phyloP scores from a whole-genome alignment of 345 rosid species.

The Iberis pinnata region DNA sequence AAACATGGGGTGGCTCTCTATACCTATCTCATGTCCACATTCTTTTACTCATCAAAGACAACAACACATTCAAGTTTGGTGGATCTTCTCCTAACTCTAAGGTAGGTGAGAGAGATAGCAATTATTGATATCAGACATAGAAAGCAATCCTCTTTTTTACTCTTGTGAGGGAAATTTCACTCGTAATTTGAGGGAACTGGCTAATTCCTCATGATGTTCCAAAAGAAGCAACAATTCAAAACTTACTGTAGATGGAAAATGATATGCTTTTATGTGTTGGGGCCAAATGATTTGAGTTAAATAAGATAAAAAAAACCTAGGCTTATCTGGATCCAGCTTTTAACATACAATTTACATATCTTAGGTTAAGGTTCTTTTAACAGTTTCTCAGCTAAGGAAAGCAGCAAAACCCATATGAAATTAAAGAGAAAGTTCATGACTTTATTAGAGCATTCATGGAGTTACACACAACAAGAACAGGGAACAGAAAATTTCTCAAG shows the following conservation, averaged over 20 bases:
- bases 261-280: slow-evolving; percentile 41
- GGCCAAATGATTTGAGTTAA: no score
- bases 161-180: slow-evolving; percentile 28
- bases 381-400: no score
- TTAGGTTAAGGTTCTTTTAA: no score
- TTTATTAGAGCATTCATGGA: slow-evolving; percentile 21
- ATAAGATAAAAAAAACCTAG: no score
- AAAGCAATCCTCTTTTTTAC: slow-evolving; percentile 12
- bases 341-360: slow-evolving; percentile 12
- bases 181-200: slow-evolving; percentile 26
- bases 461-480: slow-evolving; percentile 9
- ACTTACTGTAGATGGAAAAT: slow-evolving; percentile 7
- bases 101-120: slow-evolving; percentile 26
- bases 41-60: slow-evolving; percentile 29
- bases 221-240: slow-evolving; percentile 28
- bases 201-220: slow-evolving; percentile 26
- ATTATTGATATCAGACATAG: slow-evolving; percentile 26
- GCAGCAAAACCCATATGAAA: neutral
- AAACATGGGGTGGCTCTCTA: slow-evolving; percentile 25
- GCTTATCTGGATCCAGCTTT: neutral
- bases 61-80: slow-evolving; percentile 33
- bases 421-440: slow-evolving; percentile 14
- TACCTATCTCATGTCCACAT: slow-evolving; percentile 32
- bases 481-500: no score
- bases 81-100: slow-evolving; percentile 30